These are phyloP conservation scores for Papiliotrema terrestris DNA, from an alignment of 1,284 basidiomycete species.

Conservation along the genomic window DNA sequence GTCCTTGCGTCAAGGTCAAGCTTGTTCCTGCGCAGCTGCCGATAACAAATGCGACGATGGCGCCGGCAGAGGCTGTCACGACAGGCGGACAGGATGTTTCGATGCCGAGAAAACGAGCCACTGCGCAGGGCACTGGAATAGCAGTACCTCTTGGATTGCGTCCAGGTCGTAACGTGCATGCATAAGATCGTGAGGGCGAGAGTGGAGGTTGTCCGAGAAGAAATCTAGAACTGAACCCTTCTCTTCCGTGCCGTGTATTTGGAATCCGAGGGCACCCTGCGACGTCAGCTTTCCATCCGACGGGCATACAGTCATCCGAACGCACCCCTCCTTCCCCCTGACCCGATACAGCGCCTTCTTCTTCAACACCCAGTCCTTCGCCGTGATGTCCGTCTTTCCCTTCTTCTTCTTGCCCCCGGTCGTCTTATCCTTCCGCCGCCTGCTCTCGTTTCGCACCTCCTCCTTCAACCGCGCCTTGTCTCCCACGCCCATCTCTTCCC, in stretches of 20 bases:
- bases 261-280: slow-evolving; percentile 48
- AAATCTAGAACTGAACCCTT: slow-evolving; percentile 43
- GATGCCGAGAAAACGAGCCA: too few species aligned
- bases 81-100: too few species aligned
- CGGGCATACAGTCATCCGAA: background rate
- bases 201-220: background rate
- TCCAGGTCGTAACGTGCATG: background rate
- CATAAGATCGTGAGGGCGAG: background rate
- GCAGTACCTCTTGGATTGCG: background rate
- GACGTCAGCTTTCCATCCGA: slow-evolving; percentile 1
- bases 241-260: slow-evolving; percentile 50
- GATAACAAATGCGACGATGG: too few species aligned
- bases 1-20: too few species aligned
- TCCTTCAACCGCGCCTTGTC: slow-evolving; percentile 57
- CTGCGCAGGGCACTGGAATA: too few species aligned
- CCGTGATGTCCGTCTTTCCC: slow-evolving; percentile 39
- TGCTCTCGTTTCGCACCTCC: slow-evolving; percentile 51
- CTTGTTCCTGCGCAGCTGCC: too few species aligned
- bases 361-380: slow-evolving; percentile 56
- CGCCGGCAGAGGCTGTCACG: too few species aligned
- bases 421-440: slow-evolving; percentile 24
- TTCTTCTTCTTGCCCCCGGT: slow-evolving; percentile 34
- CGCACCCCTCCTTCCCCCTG: slow-evolving; percentile 54
- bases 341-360: slow-evolving; percentile 58
- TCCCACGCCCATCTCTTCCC: slow-evolving; percentile 56